Base-by-base conservation (phyloP, 2,329 filamentous ascomycete species). In the Fusarium illudens region DNA sequence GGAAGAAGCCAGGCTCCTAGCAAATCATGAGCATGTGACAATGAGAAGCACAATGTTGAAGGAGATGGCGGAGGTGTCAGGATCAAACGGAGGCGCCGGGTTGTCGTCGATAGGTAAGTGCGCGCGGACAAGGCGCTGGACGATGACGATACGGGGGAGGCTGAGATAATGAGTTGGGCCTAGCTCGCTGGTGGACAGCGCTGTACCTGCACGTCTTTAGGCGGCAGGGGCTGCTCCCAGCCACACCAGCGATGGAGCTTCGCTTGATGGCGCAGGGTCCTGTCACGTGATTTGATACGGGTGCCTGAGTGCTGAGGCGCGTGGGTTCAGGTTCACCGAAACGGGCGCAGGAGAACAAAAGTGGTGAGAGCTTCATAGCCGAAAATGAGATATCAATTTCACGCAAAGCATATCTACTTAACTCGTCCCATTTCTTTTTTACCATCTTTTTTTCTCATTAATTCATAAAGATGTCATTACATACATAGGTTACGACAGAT, bases 101-200 rank as follows among this genome's bases (percentile, higher is more conserved):
- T 62, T 62, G 68, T 74, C 56, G 70, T 72, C 53, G 55, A 65
- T 62, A 65, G 56, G 66, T 71, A 67, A 58, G 66, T 71, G 68
- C 71, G 71, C 70, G 64, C 67, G 67, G 65, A 65, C 66, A 67
- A 73, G 65, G 67, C 68, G 71, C 70, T 64, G 72, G 63, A 64
- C 71, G 70, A 73, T 73, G 73, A 75, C 70, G 73, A 74, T 74
- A 69, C 69, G 68, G 71, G 71, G 68, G 71, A 73, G 73, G 73
- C 72, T 75, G 73, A 75, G 73, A 72, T 71, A 67, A 74, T 71
- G 63, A 64, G 68, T 71, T 71, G 65, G 60, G 53, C 57, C 64
- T 58, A 70, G 62, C 58, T 65, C 58, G 51, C 55, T 58, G 27
- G 50, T 49, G 30, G 60, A 63, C 71, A 73, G 62, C 62, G 58